Base-by-base conservation (phyloP, 176 grass and related monocot species). In the Thalia dealbata region DNA sequence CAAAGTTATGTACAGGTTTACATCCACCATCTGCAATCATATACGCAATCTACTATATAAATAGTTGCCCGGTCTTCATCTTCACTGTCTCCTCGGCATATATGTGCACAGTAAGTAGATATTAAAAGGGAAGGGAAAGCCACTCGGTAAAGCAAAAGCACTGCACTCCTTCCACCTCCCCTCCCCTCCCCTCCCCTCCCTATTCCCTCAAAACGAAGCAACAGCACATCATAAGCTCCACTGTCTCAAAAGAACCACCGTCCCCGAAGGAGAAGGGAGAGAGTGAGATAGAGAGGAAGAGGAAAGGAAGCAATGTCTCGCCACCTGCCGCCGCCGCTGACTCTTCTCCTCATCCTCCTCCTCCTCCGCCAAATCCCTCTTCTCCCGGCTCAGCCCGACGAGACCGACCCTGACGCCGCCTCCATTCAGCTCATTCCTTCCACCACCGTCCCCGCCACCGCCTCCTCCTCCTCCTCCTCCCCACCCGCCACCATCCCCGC, bases 401-500 rank as follows among this genome's bases (percentile, higher is more conserved):
- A 21, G 44, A 42, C 28, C 69, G 11, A 72, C 35, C 70, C 70
- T 15, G 70, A 72, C 24, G 19, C 70, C 24, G 70, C 70, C 10
- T 52, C 70, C 7, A 52, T 72, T 52, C 46, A 26, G 23, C 25
- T 72, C 70, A 27, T 52, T 1, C 44, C 46, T 23, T 13, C 69
- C 21, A 2, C 23, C 48, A 76, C 84, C 1, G 11, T 4, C 26
- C 10, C 24, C 62, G 24, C 62, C 15, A 25, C 12, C 12, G 69
- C 22, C 24, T 23, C 22, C 45, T 18, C 46, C n/a, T 6, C 67
- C 11, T 24, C 41, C 42, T 43, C 67, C 1, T 13, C 41, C 62
- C 13, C 62, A n/a, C n/a, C 45, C 1, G 2, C 46, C 25, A 72
- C 70, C 46, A 72, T 72, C 11, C 70, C 70, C 46, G 70, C 70